phyloP scores from a whole-genome alignment of 345 rosid genomes.

The Kernera saxatilis region DNA sequence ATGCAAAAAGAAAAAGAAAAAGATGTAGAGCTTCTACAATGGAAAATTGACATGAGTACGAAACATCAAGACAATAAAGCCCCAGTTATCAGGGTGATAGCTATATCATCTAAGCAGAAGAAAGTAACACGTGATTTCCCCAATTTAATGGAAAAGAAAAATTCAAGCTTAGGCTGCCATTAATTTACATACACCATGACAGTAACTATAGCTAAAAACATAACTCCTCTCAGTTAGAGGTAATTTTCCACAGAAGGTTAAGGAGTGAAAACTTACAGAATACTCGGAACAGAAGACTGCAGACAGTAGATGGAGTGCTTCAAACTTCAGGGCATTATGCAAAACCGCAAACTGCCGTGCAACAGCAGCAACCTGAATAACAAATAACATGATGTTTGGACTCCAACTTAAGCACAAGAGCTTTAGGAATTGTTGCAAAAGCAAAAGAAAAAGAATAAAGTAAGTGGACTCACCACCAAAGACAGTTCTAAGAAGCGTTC shows the following conservation, averaged over 20 bases:
- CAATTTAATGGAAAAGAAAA: neutral
- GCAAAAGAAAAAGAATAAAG: neutral
- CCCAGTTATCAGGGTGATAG: neutral
- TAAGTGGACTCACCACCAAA: conserved; percentile 50
- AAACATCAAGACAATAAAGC: neutral
- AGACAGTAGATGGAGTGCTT: conserved; percentile 74
- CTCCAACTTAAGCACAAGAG: neutral
- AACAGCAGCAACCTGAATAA: conserved; percentile 48
- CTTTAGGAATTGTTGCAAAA: neutral
- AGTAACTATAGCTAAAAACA: neutral
- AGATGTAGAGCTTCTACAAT: neutral
- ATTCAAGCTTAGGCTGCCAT: neutral
- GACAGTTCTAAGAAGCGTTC: conserved; percentile 46
- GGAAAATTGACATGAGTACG: neutral
- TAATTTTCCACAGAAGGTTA: neutral
- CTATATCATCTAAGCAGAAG: conserved; percentile 2
- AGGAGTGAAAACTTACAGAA: conserved; percentile 36
- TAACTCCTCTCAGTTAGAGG: neutral
- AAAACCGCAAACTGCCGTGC: conserved; percentile 73
- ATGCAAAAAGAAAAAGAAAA: neutral
- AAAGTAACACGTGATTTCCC: neutral
- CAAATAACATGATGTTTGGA: neutral
- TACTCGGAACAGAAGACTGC: conserved; percentile 57
- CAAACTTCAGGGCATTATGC: conserved; percentile 78
- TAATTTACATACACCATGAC: neutral